Base-by-base conservation (phyloP, 331 rosid species). In the Stylosanthes scabra region DNA sequence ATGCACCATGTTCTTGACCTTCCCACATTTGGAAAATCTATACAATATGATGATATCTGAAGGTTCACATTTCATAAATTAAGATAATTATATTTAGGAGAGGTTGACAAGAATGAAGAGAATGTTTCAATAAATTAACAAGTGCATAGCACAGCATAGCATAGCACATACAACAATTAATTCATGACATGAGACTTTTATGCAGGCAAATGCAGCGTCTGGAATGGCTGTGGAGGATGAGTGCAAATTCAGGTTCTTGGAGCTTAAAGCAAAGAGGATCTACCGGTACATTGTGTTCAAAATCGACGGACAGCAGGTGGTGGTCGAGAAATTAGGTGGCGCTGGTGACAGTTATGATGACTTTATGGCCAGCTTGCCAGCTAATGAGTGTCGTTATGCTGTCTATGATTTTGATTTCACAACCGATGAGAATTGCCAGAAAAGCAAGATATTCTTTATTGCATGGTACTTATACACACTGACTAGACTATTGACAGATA, bases 331-430 rank as follows among this genome's bases (percentile, higher is more conserved):
- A 80, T 80, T 85, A 16, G 97, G 97, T 7, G 86, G 57, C 2
- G 89, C 97, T 0, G 6, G 59, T 0, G 81, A 64, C 5, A 83
- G 84, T 78, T 91, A 91, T 29, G 90, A 86, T 0, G 92, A 86
- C 20, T 88, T 90, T 50, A 60, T 80, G 69, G 84, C 89, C 59
- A 80, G 88, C 75, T 86, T 91, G 31, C 97, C 97, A 0, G 49
- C 83, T 8, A 39, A 88, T 55, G 97, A 91, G 66, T 91, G 97
- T 76, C 97, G 97, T 29, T 90, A 90, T 61, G 93, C 91, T 0
- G 97, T 90, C 45, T 90, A 76, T 75, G 97, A 90, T 75, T 88
- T 86, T 25, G 78, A 90, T 71, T 90, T 86, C 93, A 88, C 46
- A 20, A 90, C 97, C 14, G 72, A 39, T 0, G 97, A 90, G 85